A percentile compares a stretch with the other conserved stretches of the same genome.
phyloP scores from a whole-genome alignment of 805 yeast species.

The Saccharomyces paradoxus region DNA sequence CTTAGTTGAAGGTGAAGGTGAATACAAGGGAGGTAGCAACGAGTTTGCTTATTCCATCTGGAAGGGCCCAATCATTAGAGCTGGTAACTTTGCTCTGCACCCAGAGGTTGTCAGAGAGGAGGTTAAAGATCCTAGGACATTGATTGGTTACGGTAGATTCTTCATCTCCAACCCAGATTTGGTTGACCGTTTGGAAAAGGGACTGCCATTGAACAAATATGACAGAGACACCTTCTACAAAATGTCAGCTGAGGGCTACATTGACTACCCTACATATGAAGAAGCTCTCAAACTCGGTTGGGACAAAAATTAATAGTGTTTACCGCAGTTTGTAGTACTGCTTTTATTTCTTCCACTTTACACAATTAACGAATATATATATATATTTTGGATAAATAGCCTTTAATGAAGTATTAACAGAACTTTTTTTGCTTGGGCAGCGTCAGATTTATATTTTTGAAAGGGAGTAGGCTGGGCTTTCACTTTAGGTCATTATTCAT shows the following conservation, averaged over 20 bases:
- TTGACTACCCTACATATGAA: conserved; percentile 35
- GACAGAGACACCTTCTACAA: conserved; percentile 43
- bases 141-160: conserved; percentile 39
- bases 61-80: conserved; percentile 38
- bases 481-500: not conserved
- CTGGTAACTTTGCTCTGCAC: conserved; percentile 31
- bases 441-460: too few relatives aligned
- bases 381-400: not conserved
- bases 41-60: conserved; percentile 36
- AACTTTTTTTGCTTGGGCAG: not conserved
- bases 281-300: conserved; percentile 21
- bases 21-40: conserved; percentile 26
- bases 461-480: not conserved
- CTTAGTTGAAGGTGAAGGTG: conserved; percentile 24
- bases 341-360: not conserved
- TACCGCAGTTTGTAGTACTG: not conserved
- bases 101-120: conserved; percentile 24
- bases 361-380: not conserved
- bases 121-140: conserved; percentile 35
- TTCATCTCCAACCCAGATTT: conserved; percentile 52
- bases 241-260: conserved; percentile 34
- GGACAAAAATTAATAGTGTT: conserved; percentile 1
- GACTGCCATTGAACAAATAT: conserved; percentile 36
- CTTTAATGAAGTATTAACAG: not conserved
- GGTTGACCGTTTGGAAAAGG: conserved; percentile 36